Conservation (phyloP, 2,329 filamentous ascomycete genomes). For the Ilyonectria sp. region DNA sequence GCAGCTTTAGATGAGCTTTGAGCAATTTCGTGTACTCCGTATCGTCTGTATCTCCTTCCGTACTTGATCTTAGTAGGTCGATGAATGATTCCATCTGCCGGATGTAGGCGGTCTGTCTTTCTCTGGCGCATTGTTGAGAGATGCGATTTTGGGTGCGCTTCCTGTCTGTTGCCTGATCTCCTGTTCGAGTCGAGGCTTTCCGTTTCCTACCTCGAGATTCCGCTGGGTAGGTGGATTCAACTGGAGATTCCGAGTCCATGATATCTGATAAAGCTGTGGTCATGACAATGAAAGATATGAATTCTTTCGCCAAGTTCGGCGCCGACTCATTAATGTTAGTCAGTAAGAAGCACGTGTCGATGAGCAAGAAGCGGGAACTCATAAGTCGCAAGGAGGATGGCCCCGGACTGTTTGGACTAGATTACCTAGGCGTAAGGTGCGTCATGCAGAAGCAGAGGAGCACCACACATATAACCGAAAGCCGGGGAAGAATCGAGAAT, state of each 20-base stretch:
- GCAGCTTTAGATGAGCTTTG: slow-evolving; percentile 7
- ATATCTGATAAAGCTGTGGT: background rate
- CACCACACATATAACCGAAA: too few relatives aligned
- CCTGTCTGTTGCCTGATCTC: background rate
- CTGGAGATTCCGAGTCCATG: slow-evolving; percentile 5
- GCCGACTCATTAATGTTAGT: too few relatives aligned
- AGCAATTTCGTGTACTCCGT: slow-evolving; percentile 9
- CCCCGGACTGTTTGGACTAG: too few relatives aligned
- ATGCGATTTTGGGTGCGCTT: slow-evolving; percentile 21
- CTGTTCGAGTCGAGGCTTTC: background rate
- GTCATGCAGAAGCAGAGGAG: too few relatives aligned
- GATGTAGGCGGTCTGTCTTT: slow-evolving; percentile 15
- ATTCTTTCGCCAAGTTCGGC: too few relatives aligned
- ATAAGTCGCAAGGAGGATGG: too few relatives aligned
- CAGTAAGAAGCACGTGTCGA: too few relatives aligned
- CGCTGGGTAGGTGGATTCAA: background rate
- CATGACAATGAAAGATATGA: too few relatives aligned
- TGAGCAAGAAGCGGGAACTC: too few relatives aligned
- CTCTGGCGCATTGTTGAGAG: slow-evolving; percentile 17
- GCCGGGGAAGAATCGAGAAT: too few relatives aligned
- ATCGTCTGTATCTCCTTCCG: background rate
- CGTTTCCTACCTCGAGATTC: background rate
- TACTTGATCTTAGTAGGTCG: background rate
- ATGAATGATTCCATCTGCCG: slow-evolving; percentile 10
- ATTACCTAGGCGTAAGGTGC: too few relatives aligned